A percentile compares a stretch with the other conserved stretches of the same genome.
phyloP scores from a whole-genome alignment of 2,329 filamentous ascomycete genomes.

The Tolypocladium paradoxum region DNA sequence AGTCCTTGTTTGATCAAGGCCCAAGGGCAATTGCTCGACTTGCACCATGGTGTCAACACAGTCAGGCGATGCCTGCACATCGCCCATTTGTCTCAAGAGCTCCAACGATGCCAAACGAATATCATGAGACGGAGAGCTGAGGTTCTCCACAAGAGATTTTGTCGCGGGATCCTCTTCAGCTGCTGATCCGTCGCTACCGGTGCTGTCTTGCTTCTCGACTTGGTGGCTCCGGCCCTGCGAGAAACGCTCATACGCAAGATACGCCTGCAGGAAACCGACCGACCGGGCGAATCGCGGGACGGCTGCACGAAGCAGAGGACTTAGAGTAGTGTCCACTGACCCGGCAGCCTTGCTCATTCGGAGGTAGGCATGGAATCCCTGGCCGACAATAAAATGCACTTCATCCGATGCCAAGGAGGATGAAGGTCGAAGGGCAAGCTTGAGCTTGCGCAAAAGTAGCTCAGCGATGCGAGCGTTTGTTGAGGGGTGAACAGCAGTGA shows the following conservation, averaged over 20 bases:
- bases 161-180: conserved; percentile 51
- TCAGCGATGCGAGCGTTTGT: conserved; percentile 56
- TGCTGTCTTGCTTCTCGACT: conserved; percentile 12
- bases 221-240: conserved; percentile 7
- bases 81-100: conserved; percentile 51
- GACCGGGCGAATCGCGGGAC: conserved; percentile 56
- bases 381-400: conserved; percentile 62
- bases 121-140: conserved; percentile 64
- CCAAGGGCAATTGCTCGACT: conserved; percentile 70
- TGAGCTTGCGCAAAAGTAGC: conserved; percentile 54
- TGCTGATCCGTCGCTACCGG: conserved; percentile 30
- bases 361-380: conserved; percentile 64
- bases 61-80: conserved; percentile 11
- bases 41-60: conserved; percentile 51
- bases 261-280: conserved; percentile 54
- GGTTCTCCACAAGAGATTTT: conserved; percentile 56
- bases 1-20: conserved; percentile 62
- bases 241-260: conserved; percentile 42
- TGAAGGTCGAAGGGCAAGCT: conserved; percentile 52
- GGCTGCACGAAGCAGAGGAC: conserved; percentile 53
- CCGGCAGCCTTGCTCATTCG: conserved; percentile 51
- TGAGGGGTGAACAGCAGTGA: conserved; percentile 53
- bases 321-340: conserved; percentile 48
- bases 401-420: conserved; percentile 49
- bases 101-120: conserved; percentile 64